Evolutionary conservation across 208 protist genomes (phyloP), one percentile per base, ranked within the genome.

Genomic region (Leishmania major): DNA sequence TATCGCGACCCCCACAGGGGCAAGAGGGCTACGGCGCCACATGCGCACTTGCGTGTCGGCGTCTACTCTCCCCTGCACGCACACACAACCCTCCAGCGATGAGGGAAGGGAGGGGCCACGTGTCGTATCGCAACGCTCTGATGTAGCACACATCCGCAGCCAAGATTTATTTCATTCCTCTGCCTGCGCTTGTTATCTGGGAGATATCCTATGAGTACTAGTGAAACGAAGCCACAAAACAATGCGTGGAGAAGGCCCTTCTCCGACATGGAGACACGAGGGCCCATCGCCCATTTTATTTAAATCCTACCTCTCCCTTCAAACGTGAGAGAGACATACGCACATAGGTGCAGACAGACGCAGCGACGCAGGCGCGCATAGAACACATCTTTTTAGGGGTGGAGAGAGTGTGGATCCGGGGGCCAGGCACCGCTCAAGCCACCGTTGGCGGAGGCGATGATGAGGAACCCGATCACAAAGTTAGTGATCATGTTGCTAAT

Each of bases 401-500:
- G 93, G 43, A 96, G 91, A 25, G 91, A 88, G 79, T 96, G 93
- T 70, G 93, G 93, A 76, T 96, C 93, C 70, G 93, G 93, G 49
- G 93, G 93, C 90, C 90, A 94, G 64, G 90, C 91, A 64, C 93
- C 93, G 76, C 90, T 92, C 67, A 96, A 85, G 75, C 92, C 93
- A 71, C 93, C 93, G 74, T 96, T 93, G 72, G 93, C 93, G 22
- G 91, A 91, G 35, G 91, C 89, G 77, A 96, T 94, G 77, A 96
- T 89, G 66, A 95, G 79, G 76, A 92, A 88, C 15, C 88, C 90
- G 70, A 95, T 87, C 73, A 93, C 83, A 72, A 95, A 95, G 80
- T 94, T 96, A 28, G 91, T 87, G 10, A 96, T 74, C 91, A 95
- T 92, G 86, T 94, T 96, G 64, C 84, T 87, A 85, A 95, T 93